These are phyloP conservation scores for Cucumis cinereus DNA, from an alignment of 306 rosid species.

Conservation along the genomic window DNA sequence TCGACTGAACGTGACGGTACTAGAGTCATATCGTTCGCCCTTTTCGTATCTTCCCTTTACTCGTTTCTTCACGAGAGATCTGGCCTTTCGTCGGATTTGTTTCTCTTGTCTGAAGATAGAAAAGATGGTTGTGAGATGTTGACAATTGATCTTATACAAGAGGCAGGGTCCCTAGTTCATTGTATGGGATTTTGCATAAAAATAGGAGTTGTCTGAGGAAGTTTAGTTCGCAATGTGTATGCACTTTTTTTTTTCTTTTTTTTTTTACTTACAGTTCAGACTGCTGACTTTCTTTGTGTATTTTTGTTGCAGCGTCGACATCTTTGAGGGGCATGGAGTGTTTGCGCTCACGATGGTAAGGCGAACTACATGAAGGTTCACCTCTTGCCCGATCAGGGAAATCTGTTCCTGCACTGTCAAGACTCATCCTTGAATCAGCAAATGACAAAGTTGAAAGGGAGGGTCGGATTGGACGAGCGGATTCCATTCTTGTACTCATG, in stretches of 20 bases:
- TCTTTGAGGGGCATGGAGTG: conserved; percentile 16
- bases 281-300: conserved; percentile 31
- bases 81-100: conserved; percentile 29
- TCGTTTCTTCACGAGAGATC: conserved; percentile 23
- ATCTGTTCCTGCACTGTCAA: conserved; percentile 18
- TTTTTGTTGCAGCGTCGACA: conserved; percentile 13
- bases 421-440: conserved; percentile 25
- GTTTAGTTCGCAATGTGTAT: background rate
- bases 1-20: background rate
- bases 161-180: background rate
- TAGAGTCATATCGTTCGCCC: conserved; percentile 23
- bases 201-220: too few relatives aligned
- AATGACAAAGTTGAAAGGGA: conserved; percentile 28
- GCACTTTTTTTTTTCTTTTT: background rate
- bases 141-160: background rate
- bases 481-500: conserved; percentile 18
- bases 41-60: conserved; percentile 30
- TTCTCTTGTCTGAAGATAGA: conserved; percentile 35
- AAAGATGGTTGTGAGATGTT: background rate
- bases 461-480: conserved; percentile 18
- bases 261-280: conserved; percentile 28
- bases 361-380: conserved; percentile 18
- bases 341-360: conserved; percentile 14
- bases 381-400: conserved; percentile 24
- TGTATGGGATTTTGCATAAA: background rate